Evolutionary conservation across 2,329 filamentous ascomycete species (phyloP), one percentile per base, ranked within the genome.

Genomic region (Penicillium sp.): DNA sequence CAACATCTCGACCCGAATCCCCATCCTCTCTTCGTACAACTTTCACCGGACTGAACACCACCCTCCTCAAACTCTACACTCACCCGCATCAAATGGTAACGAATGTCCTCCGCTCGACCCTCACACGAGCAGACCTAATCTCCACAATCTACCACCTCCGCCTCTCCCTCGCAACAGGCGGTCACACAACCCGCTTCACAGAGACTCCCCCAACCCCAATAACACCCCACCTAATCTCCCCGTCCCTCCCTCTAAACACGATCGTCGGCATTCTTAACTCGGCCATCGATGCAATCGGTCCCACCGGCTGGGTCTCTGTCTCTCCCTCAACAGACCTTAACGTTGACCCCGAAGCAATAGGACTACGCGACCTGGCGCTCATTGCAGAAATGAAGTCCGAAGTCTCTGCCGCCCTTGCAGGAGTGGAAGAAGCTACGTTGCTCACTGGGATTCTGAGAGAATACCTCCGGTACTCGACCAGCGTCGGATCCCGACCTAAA

Each of bases 341-440:
- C 73, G 31, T 72, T 70, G 44, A 50, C 44, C 9, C 26, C 26
- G 56, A 58, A 17, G 13, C 35, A 17, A 29, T 47, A 15, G 48
- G 47, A 11, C 48, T 58, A 15, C 75, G 78, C 60, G 78, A 81
- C 60, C 73, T 76, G 41, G 79, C 81, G 47, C 72, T 82, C 15
- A 76, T 83, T 55, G 73, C 78, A 17, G 79, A 83, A 52, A 78
- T 83, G 74, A 77, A 80, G 62, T 79, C 80, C 4, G 81, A 83
- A 64, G 73, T 83, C 30, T 81, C 81, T 4, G 79, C 80, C 51
- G 78, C 81, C 1, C 74, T 81, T 7, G 78, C 79, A 17, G 79
- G 80, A 38, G 75, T 83, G 49, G 79, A 83, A 59, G 81, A 83
- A 64, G 79, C 81, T 1, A 76, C 75, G 2, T 80, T 82, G 62